phyloP scores from a whole-genome alignment of 1,139 yeast species.

The Sugiyamaella sp. region DNA sequence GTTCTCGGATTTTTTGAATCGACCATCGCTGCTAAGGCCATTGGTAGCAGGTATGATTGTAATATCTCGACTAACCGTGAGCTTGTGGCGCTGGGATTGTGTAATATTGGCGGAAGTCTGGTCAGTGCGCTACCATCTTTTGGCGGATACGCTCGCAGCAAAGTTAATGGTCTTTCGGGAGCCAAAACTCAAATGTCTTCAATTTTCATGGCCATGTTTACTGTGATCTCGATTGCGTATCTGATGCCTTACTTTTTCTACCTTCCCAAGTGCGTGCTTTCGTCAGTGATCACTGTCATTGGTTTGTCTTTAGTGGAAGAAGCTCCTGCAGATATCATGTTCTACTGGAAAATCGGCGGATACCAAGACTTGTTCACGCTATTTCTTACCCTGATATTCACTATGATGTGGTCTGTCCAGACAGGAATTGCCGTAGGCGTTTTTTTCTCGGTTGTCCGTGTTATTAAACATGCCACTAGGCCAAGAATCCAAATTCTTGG shows the following conservation, averaged over 20 bases:
- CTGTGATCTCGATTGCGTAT: conserved; percentile 65
- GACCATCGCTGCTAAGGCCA: conserved; percentile 81
- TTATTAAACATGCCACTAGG: conserved; percentile 80
- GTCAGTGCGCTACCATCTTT: conserved; percentile 89
- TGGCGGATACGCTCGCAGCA: conserved; percentile 96
- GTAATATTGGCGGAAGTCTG: conserved; percentile 65
- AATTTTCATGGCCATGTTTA: conserved; percentile 72
- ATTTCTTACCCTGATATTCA: conserved; percentile 67
- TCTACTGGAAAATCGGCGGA: conserved; percentile 76
- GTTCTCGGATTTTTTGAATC: conserved; percentile 92
- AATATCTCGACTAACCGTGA: conserved; percentile 53
- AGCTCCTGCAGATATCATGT: conserved; percentile 76
- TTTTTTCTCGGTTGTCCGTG: conserved; percentile 74
- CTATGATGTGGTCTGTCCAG: conserved; percentile 83
- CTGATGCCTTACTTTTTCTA: conserved; percentile 67
- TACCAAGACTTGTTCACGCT: conserved; percentile 78
- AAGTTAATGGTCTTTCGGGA: conserved; percentile 81
- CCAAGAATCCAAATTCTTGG: conserved; percentile 91
- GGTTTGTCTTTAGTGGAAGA: conserved; percentile 83
- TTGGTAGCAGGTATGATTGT: conserved; percentile 41
- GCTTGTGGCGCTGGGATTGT: conserved; percentile 76
- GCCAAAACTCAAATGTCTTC: conserved; percentile 88
- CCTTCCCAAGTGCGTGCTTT: conserved; percentile 79
- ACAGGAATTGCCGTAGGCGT: conserved; percentile 89
- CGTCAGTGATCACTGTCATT: conserved; percentile 79